A percentile compares a stretch with the other conserved stretches of the same genome.
phyloP scores from a whole-genome alignment of 2,329 filamentous ascomycete species.

The Diaporthe citriasiana region DNA sequence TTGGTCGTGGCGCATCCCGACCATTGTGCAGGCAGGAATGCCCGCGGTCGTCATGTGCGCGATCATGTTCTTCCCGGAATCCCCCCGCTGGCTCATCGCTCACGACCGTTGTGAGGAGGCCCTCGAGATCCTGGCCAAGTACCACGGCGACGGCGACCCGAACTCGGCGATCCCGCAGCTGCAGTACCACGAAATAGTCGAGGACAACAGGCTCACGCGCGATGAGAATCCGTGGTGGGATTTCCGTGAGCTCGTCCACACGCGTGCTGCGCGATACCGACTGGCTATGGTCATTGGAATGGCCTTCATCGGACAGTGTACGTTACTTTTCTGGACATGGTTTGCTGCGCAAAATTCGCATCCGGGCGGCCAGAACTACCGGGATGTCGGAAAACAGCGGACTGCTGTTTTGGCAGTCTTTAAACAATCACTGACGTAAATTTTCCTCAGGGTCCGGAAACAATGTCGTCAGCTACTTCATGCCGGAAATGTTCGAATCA shows the following conservation, averaged over 20 bases:
- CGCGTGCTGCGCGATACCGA: slow-evolving; percentile 55
- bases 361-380: no score
- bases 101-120: slow-evolving; percentile 50
- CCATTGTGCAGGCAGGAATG: slow-evolving; percentile 61
- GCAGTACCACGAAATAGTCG: slow-evolving; percentile 57
- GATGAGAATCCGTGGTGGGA: slow-evolving; percentile 62
- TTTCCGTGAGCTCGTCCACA: slow-evolving; percentile 59
- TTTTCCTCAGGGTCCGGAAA: slow-evolving; percentile 51
- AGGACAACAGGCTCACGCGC: slow-evolving; percentile 56
- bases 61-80: slow-evolving; percentile 52
- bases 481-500: slow-evolving; percentile 63
- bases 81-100: slow-evolving; percentile 51
- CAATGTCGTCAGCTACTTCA: slow-evolving; percentile 61
- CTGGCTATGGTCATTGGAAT: slow-evolving; percentile 57
- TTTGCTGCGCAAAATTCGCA: background rate
- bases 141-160: slow-evolving; percentile 56
- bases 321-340: background rate
- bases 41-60: slow-evolving; percentile 54
- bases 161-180: slow-evolving; percentile 56
- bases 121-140: slow-evolving; percentile 50
- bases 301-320: slow-evolving; percentile 60
- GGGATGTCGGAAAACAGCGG: background rate
- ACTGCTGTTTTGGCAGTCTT: background rate
- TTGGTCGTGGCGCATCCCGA: slow-evolving; percentile 55
- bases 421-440: no score